phyloP scores from a whole-genome alignment of 2,329 filamentous ascomycete species.

The Arthrinium phaeospermum region DNA sequence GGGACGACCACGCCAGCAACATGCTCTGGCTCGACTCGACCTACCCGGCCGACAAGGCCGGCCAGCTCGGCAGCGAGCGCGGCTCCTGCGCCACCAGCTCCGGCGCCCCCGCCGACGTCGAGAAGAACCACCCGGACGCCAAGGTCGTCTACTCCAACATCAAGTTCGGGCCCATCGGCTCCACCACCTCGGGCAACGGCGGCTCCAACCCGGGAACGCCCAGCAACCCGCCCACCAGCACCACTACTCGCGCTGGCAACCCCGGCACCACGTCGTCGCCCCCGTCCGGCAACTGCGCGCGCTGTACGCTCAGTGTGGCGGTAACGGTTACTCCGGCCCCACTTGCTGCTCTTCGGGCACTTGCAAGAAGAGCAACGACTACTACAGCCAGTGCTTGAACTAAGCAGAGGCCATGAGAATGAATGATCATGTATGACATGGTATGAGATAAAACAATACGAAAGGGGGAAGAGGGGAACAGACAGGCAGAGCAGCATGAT shows the following conservation, averaged over 20 bases:
- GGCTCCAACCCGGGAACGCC: background rate
- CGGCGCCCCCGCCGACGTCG: conserved; percentile 51
- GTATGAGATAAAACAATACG: background rate
- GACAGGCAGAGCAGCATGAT: background rate
- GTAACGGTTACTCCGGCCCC: conserved; percentile 12
- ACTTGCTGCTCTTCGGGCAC: conserved; percentile 18
- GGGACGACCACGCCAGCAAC: conserved; percentile 55
- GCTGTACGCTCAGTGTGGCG: conserved; percentile 20
- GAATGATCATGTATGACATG: background rate
- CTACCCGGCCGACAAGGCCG: conserved; percentile 51
- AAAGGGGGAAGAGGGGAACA: background rate
- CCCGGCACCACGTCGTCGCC: background rate
- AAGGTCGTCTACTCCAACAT: conserved; percentile 55
- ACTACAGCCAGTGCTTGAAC: conserved; percentile 15
- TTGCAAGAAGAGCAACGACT: conserved; percentile 15
- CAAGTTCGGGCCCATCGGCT: conserved; percentile 53
- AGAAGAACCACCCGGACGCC: conserved; percentile 43
- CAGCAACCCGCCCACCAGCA: background rate
- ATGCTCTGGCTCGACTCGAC: conserved; percentile 64
- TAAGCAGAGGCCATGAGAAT: background rate
- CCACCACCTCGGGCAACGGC: conserved; percentile 36
- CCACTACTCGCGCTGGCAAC: background rate
- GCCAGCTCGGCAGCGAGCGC: conserved; percentile 48
- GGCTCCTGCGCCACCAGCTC: conserved; percentile 53
- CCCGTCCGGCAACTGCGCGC: background rate